A percentile compares a stretch with the other conserved stretches of the same genome.
Conservation (phyloP, 2,329 filamentous ascomycete species). For the Aureobasidium musti region DNA sequence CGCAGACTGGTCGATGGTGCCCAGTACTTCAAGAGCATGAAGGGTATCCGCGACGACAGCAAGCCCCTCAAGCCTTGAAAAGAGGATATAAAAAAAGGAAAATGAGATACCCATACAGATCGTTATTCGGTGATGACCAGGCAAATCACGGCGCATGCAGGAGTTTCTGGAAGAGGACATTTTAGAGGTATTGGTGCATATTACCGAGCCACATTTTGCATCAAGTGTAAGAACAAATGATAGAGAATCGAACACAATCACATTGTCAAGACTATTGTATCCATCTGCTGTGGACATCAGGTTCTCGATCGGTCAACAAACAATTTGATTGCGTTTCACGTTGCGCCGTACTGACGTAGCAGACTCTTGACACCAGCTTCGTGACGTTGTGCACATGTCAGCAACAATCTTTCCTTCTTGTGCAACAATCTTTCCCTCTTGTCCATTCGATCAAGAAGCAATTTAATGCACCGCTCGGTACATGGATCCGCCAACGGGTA, state of each 20-base stretch:
- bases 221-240: neutral
- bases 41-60: constrained; percentile 36
- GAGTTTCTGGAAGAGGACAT: constrained; percentile 16
- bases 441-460: too few relatives aligned
- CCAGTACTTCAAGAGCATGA: constrained; percentile 56
- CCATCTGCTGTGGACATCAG: neutral
- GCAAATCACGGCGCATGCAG: constrained; percentile 22
- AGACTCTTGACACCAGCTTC: too few relatives aligned
- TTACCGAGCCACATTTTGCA: constrained; percentile 8
- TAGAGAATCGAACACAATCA: constrained; percentile 11
- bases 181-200: constrained; percentile 6
- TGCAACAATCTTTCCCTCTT: too few relatives aligned
- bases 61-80: constrained; percentile 34
- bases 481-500: too few relatives aligned
- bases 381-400: too few relatives aligned
- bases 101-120: constrained; percentile 23
- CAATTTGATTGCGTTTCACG: too few relatives aligned
- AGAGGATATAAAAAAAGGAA: neutral
- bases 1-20: constrained; percentile 63
- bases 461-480: too few relatives aligned
- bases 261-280: neutral
- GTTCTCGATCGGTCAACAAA: too few relatives aligned
- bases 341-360: neutral
- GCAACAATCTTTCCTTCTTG: too few relatives aligned
- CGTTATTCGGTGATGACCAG: neutral